These are phyloP conservation scores for Lotmaria passim DNA, from an alignment of 208 protist species.

Conservation along the genomic window DNA sequence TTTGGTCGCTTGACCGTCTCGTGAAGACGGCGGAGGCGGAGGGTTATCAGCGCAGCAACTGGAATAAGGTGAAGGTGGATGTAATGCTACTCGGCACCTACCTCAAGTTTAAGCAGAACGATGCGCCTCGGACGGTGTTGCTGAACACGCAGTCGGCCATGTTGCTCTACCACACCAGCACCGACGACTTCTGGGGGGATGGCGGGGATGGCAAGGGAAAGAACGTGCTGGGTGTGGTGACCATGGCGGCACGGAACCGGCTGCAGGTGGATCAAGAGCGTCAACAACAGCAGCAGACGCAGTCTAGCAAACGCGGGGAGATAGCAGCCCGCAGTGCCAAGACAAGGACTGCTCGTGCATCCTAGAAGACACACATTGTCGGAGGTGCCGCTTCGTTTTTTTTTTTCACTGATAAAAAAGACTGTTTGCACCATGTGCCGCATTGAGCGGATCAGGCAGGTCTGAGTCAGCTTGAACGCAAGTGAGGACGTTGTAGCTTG, in stretches of 20 bases:
- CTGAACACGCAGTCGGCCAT: slow-evolving; percentile 63
- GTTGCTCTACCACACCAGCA: slow-evolving; percentile 81
- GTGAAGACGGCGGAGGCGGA: slow-evolving; percentile 70
- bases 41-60: slow-evolving; percentile 71
- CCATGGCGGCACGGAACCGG: slow-evolving; percentile 74
- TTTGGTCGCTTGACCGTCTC: slow-evolving; percentile 83
- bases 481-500: no score
- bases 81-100: slow-evolving; percentile 89
- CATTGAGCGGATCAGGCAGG: no score
- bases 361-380: not conserved
- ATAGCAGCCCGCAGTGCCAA: not conserved
- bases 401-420: no score
- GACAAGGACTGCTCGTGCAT: not conserved
- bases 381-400: no score
- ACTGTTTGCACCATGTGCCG: no score
- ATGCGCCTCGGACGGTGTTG: slow-evolving; percentile 54
- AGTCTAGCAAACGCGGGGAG: slow-evolving; percentile 3
- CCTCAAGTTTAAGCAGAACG: slow-evolving; percentile 91
- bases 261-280: slow-evolving; percentile 44
- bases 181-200: slow-evolving; percentile 89
- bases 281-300: slow-evolving; percentile 25
- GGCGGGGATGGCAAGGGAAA: slow-evolving; percentile 81
- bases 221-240: slow-evolving; percentile 82
- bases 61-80: slow-evolving; percentile 85
- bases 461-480: no score